A percentile compares a stretch with the other conserved stretches of the same genome.
Evolutionary conservation across 805 yeast species (phyloP).

Genomic region (Brettanomyces naardenensis): DNA sequence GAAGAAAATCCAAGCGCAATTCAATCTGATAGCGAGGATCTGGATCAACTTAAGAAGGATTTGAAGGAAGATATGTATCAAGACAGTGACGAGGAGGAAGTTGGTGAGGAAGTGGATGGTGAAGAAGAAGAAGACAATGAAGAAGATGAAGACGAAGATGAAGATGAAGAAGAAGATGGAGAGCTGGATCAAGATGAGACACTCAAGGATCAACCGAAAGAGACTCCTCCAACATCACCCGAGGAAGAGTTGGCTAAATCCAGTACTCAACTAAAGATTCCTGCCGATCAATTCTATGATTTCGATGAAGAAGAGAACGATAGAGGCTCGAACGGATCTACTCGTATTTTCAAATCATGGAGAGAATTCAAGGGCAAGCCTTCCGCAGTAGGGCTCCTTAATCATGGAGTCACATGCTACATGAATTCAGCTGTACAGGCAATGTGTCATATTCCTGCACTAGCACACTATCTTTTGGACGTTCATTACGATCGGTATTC

Average conservation of each 20-base stretch:
- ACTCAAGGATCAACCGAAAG: slow-evolving; percentile 3
- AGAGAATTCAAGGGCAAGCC: slow-evolving; percentile 36
- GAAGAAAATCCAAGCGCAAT: too few relatives aligned
- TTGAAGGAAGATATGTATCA: slow-evolving; percentile 25
- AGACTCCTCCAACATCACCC: slow-evolving; percentile 29
- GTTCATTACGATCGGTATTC: slow-evolving; percentile 45
- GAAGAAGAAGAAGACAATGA: slow-evolving; percentile 22
- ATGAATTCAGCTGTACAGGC: slow-evolving; percentile 94
- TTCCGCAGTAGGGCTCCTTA: slow-evolving; percentile 69
- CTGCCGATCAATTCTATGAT: slow-evolving; percentile 40
- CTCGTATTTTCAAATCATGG: slow-evolving; percentile 68
- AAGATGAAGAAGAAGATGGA: slow-evolving; percentile 18
- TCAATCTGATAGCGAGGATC: too few relatives aligned
- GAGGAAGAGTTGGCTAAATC: slow-evolving; percentile 18
- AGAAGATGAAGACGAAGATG: slow-evolving; percentile 8
- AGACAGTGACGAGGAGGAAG: slow-evolving; percentile 6
- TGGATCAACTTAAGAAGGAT: slow-evolving; percentile 19
- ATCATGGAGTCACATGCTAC: slow-evolving; percentile 94
- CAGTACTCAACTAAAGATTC: slow-evolving; percentile 13
- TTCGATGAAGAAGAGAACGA: slow-evolving; percentile 52
- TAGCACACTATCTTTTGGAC: slow-evolving; percentile 73
- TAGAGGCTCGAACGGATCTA: slow-evolving; percentile 53
- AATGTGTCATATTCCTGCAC: slow-evolving; percentile 82
- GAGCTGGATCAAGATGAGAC: slow-evolving; percentile 10
- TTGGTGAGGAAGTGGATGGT: not conserved